A percentile compares a stretch with the other conserved stretches of the same genome.
These are phyloP conservation scores for Echinosphaeria canescens DNA, from an alignment of 2,329 filamentous ascomycete species.

Conservation along the genomic window DNA sequence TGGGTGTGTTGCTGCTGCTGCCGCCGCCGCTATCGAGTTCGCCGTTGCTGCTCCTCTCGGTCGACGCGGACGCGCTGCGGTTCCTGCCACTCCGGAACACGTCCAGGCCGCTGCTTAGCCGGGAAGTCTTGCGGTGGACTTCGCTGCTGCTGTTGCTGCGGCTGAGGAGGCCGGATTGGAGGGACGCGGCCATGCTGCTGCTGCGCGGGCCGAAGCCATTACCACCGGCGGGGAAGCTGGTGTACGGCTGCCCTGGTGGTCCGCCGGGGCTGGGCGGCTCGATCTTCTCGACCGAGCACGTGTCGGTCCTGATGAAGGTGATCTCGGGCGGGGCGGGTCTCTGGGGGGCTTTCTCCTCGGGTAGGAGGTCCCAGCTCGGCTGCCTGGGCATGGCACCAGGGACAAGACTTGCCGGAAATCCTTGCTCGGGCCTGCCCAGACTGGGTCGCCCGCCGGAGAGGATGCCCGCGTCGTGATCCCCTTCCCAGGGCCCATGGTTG, in stretches of 20 bases:
- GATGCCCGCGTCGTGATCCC: too few species aligned
- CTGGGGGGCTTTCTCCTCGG: neutral
- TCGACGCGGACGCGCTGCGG: conserved; percentile 23
- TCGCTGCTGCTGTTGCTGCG: conserved; percentile 2
- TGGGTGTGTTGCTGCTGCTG: too few species aligned
- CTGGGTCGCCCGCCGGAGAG: too few species aligned
- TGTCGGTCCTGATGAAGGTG: conserved; percentile 71
- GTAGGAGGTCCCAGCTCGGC: conserved; percentile 13
- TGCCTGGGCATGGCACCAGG: too few species aligned
- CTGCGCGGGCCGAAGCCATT: conserved; percentile 5
- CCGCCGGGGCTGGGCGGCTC: conserved; percentile 37
- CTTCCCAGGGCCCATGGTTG: too few species aligned
- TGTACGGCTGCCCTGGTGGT: too few species aligned
- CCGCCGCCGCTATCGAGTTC: conserved; percentile 11
- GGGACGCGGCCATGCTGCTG: conserved; percentile 4
- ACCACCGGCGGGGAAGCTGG: too few species aligned
- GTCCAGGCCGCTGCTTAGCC: conserved; percentile 12
- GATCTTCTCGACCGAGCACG: conserved; percentile 58
- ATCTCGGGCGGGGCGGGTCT: conserved; percentile 37
- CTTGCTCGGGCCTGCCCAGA: too few species aligned
- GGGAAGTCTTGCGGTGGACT: too few species aligned
- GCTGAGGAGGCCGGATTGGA: conserved; percentile 6
- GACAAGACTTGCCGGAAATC: too few species aligned
- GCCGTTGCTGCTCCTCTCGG: too few species aligned
- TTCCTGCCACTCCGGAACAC: conserved; percentile 16